phyloP scores from a whole-genome alignment of 1,284 basidiomycete genomes.

The Microbotryum silenes-acaulis region DNA sequence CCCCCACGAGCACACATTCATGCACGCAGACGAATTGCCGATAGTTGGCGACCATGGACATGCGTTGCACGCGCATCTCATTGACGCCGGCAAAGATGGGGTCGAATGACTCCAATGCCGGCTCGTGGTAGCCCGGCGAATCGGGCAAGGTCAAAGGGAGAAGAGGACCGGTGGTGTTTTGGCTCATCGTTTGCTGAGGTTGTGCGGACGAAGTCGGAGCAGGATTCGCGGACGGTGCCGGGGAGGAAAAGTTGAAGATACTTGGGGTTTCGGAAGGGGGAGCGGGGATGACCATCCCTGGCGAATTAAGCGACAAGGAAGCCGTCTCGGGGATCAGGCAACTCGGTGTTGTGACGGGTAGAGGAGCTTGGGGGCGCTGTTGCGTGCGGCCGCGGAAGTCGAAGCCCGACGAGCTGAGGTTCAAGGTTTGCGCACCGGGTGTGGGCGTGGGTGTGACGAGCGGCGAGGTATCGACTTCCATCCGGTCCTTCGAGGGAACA shows the following conservation, averaged over 20 bases:
- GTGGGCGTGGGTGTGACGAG: background rate
- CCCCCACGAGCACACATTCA: constrained; percentile 32
- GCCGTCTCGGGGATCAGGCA: too few species aligned
- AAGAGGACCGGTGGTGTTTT: too few species aligned
- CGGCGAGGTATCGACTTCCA: constrained; percentile 22
- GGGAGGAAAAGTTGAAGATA: too few species aligned
- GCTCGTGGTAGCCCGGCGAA: background rate
- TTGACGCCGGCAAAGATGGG: constrained; percentile 32
- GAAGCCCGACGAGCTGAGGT: background rate
- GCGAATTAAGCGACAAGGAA: too few species aligned
- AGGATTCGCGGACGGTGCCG: background rate
- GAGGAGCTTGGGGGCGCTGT: too few species aligned
- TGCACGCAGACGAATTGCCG: constrained; percentile 36
- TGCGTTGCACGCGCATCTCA: constrained; percentile 36
- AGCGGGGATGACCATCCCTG: too few species aligned
- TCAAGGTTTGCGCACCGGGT: background rate
- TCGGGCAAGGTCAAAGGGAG: background rate
- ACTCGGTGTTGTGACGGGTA: too few species aligned
- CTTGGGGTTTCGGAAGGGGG: too few species aligned
- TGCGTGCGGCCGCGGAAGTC: background rate
- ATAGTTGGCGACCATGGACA: constrained; percentile 39
- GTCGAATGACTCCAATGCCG: constrained; percentile 19
- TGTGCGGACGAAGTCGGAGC: background rate
- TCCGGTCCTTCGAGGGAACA: constrained; percentile 1
- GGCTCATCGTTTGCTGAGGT: background rate